A percentile compares a stretch with the other conserved stretches of the same genome.
Evolutionary conservation across 805 yeast genomes (phyloP).

Genomic region (Lipomyces sp.): DNA sequence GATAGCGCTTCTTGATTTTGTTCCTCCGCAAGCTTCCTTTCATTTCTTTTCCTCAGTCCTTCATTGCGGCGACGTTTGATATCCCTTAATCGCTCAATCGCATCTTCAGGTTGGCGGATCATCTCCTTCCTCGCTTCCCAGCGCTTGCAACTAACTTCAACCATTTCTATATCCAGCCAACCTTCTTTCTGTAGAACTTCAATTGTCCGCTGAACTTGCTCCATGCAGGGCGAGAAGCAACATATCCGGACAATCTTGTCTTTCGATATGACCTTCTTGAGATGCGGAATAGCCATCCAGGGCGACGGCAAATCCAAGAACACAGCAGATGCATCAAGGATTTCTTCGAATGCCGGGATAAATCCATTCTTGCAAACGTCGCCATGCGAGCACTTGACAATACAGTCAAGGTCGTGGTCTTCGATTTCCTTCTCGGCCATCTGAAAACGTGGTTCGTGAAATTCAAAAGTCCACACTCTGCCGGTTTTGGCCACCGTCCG

Average conservation of each 20-base stretch:
- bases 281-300: slow-evolving; percentile 89
- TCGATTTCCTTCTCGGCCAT: slow-evolving; percentile 81
- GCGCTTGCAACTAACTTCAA: slow-evolving; percentile 80
- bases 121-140: slow-evolving; percentile 91
- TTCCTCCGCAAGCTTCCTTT: slow-evolving; percentile 35
- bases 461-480: slow-evolving; percentile 80
- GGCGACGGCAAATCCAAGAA: slow-evolving; percentile 96
- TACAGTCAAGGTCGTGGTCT: slow-evolving; percentile 65
- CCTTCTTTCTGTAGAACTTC: slow-evolving; percentile 73
- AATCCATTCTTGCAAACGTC: slow-evolving; percentile 94
- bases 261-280: slow-evolving; percentile 61
- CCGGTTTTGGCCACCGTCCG: slow-evolving; percentile 71
- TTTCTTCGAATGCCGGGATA: slow-evolving; percentile 45
- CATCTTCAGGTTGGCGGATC: slow-evolving; percentile 81
- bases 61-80: slow-evolving; percentile 73
- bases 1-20: slow-evolving; percentile 33
- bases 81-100: slow-evolving; percentile 76
- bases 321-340: slow-evolving; percentile 64
- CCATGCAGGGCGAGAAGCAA: slow-evolving; percentile 97
- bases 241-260: slow-evolving; percentile 70
- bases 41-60: slow-evolving; percentile 44
- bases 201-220: slow-evolving; percentile 89
- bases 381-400: slow-evolving; percentile 78
- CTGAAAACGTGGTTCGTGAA: slow-evolving; percentile 78
- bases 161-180: slow-evolving; percentile 89